Conservation (phyloP, 2,329 filamentous ascomycete genomes). For the Colletotrichum echinochloae region DNA sequence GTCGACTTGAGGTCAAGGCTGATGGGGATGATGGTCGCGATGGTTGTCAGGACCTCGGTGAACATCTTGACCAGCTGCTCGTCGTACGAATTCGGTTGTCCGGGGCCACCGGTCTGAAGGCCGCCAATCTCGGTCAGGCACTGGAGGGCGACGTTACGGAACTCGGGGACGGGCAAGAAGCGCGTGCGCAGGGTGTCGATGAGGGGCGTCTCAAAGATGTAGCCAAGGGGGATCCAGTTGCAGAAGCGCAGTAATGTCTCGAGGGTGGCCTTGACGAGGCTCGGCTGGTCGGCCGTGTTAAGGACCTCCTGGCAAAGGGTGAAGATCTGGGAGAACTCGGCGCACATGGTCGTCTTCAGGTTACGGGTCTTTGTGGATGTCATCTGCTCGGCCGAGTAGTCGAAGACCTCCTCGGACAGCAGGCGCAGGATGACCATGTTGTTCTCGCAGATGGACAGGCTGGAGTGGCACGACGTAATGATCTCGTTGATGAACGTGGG, state of each 20-base stretch:
- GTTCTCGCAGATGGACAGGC: slow-evolving; percentile 97
- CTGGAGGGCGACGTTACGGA: slow-evolving; percentile 96
- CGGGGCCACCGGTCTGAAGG: slow-evolving; percentile 82
- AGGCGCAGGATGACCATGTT: slow-evolving; percentile 98
- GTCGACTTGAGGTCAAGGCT: slow-evolving; percentile 90
- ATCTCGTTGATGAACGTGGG: slow-evolving; percentile 99
- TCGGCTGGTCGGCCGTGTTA: slow-evolving; percentile 87
- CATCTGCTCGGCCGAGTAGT: slow-evolving; percentile 99
- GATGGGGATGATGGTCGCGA: slow-evolving; percentile 92
- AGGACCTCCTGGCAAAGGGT: slow-evolving; percentile 96
- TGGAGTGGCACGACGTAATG: slow-evolving; percentile 94
- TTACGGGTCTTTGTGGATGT: slow-evolving; percentile 97
- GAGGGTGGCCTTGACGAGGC: slow-evolving; percentile 93
- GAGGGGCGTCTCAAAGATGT: slow-evolving; percentile 97
- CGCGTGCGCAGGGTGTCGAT: slow-evolving; percentile 94
- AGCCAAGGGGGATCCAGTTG: slow-evolving; percentile 98
- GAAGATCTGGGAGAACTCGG: slow-evolving; percentile 98
- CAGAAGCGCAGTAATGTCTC: slow-evolving; percentile 96
- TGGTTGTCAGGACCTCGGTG: slow-evolving; percentile 92
- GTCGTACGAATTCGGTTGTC: slow-evolving; percentile 80
- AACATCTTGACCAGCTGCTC: slow-evolving; percentile 99
- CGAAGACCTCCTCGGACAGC: slow-evolving; percentile 97
- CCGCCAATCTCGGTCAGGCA: slow-evolving; percentile 97
- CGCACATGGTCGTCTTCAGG: slow-evolving; percentile 98
- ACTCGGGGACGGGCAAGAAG: slow-evolving; percentile 93